Conservation (phyloP, 2,329 filamentous ascomycete genomes). For the Trichocomaceae sp. region DNA sequence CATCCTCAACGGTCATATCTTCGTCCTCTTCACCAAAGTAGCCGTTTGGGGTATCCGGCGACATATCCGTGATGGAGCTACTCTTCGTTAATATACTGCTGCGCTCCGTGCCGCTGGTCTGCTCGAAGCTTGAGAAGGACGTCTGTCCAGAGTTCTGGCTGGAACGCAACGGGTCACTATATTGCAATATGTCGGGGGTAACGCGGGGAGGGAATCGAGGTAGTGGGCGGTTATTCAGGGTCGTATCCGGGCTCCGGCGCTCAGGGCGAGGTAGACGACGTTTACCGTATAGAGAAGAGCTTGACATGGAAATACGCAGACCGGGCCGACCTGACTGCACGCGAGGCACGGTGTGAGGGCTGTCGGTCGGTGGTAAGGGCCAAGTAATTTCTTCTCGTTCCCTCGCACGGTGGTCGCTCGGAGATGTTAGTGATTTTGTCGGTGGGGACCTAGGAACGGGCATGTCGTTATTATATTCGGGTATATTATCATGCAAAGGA, state of each 20-base stretch:
- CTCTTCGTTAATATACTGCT: constrained; percentile 76
- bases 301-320: constrained; percentile 33
- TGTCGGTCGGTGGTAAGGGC: constrained; percentile 9
- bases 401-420: not conserved
- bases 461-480: constrained; percentile 3
- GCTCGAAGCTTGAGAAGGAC: constrained; percentile 52
- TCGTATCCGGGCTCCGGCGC: constrained; percentile 20
- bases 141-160: constrained; percentile 58
- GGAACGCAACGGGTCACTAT: constrained; percentile 40
- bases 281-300: constrained; percentile 26
- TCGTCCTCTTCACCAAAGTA: constrained; percentile 49
- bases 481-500: not conserved
- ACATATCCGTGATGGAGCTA: constrained; percentile 63
- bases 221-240: constrained; percentile 20
- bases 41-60: constrained; percentile 58
- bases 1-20: constrained; percentile 54
- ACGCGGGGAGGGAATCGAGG: constrained; percentile 28
- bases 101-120: constrained; percentile 63
- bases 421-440: not conserved
- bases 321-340: constrained; percentile 18
- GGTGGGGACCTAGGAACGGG: constrained; percentile 1
- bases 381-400: not conserved
- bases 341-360: not conserved
- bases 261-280: constrained; percentile 23
- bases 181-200: constrained; percentile 23